Evolutionary conservation across 1,139 yeast species (phyloP), one percentile per base, ranked within the genome.

Genomic region (Hyphopichia buzzinii): DNA sequence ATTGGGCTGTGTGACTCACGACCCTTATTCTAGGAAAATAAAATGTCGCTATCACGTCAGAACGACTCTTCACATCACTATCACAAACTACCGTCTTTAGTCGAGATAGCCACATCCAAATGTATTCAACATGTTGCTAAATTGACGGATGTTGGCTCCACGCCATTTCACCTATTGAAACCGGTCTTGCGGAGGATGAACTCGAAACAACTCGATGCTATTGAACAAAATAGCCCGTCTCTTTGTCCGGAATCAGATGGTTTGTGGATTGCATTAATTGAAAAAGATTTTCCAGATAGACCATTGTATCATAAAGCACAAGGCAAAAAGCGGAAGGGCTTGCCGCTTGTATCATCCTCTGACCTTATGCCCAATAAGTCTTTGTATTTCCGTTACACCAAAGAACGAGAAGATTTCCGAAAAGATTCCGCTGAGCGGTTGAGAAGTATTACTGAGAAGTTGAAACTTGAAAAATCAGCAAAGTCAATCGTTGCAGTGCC

Each of bases 381-480:
- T 31, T 48, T 77, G 8, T 79, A 72, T 49, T 47, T 59, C 36
- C 59, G 59, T 43, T 77, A 77, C 44, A 52, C 55, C 14, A 49
- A 59, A 17, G 83, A 79, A 35, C 59, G 72, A 24, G 67, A 67
- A 17, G 50, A 53, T 36, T 75, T 76, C 46, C 62, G 78, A 37
- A 72, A 72, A 36, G 67, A 72, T 42, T 74, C 79, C 12, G 71
- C 81, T 1, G 71, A 66, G 37, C 58, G 78, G 37, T 56, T 77
- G 30, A 59, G 82, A 40, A 52, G 59, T 31, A 62, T 73, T 44
- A 72, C 72, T 41, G 65, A 67, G 40, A 58, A 59, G 39, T 49
- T 74, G 14, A 58, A 67, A 41, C 47, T 57, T 35, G 68, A 75
- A 37, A 74, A 76, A 44, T 63, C 69, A 12, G 64, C 62, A 34